These are phyloP conservation scores for Nicotiana paniculata DNA, from an alignment of 257 asterid genomes.

Conservation along the genomic window DNA sequence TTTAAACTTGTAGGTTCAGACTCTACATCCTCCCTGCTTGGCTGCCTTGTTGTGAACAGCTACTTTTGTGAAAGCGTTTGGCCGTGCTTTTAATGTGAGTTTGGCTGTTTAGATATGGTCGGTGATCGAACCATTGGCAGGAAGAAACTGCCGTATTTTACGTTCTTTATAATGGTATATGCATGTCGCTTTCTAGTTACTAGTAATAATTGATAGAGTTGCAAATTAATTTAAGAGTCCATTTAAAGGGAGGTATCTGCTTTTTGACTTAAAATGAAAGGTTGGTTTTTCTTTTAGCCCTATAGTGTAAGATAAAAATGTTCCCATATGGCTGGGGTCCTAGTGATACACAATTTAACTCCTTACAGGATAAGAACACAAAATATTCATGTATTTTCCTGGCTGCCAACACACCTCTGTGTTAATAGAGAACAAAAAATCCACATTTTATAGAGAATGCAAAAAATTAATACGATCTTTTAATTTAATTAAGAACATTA, in stretches of 20 bases:
- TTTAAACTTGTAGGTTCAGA: no score
- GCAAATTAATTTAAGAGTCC: background rate
- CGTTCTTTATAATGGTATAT: background rate
- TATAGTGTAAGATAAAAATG: background rate
- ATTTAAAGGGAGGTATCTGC: background rate
- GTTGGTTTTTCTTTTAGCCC: background rate
- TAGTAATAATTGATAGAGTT: background rate
- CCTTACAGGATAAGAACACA: no score
- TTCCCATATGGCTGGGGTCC: no score
- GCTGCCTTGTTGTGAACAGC: background rate
- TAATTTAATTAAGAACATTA: no score
- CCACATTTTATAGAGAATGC: no score
- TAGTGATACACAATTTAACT: no score
- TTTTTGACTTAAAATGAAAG: background rate
- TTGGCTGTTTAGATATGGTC: constrained; percentile 1
- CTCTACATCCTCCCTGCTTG: background rate
- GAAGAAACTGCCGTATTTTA: background rate
- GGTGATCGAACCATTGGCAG: constrained; percentile 2
- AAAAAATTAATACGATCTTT: no score
- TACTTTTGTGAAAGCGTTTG: background rate
- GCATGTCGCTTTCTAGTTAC: background rate
- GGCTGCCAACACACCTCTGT: no score
- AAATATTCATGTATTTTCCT: no score
- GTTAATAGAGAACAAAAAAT: no score
- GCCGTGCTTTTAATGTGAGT: background rate